Conservation (phyloP, 2,329 filamentous ascomycete species). For the Pleoardoris graminearum region DNA sequence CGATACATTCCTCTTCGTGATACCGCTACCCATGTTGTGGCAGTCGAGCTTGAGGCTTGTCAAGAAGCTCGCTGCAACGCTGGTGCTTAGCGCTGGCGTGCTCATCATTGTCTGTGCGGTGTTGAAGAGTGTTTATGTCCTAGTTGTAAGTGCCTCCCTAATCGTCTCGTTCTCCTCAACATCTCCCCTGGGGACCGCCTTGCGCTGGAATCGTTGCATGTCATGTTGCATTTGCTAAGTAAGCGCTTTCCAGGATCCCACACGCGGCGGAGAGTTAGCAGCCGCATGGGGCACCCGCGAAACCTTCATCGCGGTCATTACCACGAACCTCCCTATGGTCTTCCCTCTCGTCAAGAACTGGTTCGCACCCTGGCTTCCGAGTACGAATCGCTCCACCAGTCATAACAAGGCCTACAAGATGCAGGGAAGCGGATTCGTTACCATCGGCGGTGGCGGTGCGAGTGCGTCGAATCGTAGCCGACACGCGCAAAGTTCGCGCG, state of each 20-base stretch:
- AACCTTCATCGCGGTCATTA: slow-evolving; percentile 52
- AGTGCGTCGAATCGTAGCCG: slow-evolving; percentile 9
- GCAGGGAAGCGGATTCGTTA: slow-evolving; percentile 18
- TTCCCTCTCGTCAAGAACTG: slow-evolving; percentile 20
- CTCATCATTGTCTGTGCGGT: slow-evolving; percentile 62
- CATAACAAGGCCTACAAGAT: slow-evolving; percentile 17
- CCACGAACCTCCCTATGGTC: slow-evolving; percentile 52
- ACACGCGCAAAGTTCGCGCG: background rate
- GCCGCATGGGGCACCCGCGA: slow-evolving; percentile 53
- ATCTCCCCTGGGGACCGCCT: no score
- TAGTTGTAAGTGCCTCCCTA: slow-evolving; percentile 32
- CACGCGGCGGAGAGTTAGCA: slow-evolving; percentile 47
- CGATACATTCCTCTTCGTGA: slow-evolving; percentile 61
- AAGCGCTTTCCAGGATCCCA: slow-evolving; percentile 30
- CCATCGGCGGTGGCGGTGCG: slow-evolving; percentile 20
- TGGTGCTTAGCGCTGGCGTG: slow-evolving; percentile 60
- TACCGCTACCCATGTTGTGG: slow-evolving; percentile 62
- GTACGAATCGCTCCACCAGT: slow-evolving; percentile 13
- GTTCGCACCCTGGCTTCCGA: slow-evolving; percentile 16
- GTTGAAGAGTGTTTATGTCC: slow-evolving; percentile 57
- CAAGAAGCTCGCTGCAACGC: slow-evolving; percentile 58
- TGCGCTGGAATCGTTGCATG: background rate
- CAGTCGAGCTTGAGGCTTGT: slow-evolving; percentile 51
- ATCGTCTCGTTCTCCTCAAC: no score
- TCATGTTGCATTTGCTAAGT: background rate